phyloP scores from a whole-genome alignment of 106 monocot species.

The Acorus calamus region DNA sequence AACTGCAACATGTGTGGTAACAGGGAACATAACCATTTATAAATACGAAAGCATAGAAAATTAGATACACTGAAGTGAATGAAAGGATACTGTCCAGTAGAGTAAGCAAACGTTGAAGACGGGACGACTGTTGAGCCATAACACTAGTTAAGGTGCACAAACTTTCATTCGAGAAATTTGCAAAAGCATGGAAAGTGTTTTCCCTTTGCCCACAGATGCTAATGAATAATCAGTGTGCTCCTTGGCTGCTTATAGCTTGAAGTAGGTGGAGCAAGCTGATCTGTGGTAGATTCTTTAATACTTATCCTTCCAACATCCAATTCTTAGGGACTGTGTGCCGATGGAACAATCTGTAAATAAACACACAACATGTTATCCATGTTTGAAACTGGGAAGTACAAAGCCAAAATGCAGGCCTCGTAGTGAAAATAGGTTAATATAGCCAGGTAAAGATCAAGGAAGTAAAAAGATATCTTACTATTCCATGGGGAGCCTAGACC shows the following conservation, averaged over 20 bases:
- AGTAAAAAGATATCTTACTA: no score
- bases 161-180: constrained; percentile 43
- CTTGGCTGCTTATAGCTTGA: background rate
- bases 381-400: no score
- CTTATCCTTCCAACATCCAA: no score
- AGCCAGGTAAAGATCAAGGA: no score
- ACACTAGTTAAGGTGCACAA: constrained; percentile 12
- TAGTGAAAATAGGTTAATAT: no score
- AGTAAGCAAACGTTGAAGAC: constrained; percentile 86
- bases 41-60: background rate
- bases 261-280: background rate
- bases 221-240: background rate
- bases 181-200: constrained; percentile 6
- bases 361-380: no score
- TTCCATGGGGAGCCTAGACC: no score
- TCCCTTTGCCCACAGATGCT: background rate
- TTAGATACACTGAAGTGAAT: background rate
- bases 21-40: background rate
- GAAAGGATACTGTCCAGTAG: constrained; percentile 92
- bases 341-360: no score
- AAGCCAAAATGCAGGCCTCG: no score
- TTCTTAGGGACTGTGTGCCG: no score
- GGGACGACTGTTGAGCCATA: constrained; percentile 95
- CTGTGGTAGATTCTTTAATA: no score
- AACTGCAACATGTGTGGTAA: background rate